phyloP scores from a whole-genome alignment of 2,329 filamentous ascomycete genomes.

The Calonectria honghensis region DNA sequence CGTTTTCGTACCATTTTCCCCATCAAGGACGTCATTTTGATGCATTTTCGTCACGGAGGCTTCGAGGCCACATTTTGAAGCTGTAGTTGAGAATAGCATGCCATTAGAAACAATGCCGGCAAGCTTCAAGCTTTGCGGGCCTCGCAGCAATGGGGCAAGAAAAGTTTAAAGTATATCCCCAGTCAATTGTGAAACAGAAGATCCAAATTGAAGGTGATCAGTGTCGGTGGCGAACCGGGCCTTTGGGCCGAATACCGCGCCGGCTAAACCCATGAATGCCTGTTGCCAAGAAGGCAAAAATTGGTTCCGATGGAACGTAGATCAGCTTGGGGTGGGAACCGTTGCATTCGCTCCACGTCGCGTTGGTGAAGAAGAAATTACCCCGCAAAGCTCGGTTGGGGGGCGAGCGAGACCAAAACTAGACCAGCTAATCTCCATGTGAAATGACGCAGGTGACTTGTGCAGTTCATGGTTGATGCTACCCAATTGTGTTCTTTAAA shows the following conservation, averaged over 20 bases:
- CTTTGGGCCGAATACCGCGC: not conserved
- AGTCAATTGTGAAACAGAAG: not conserved
- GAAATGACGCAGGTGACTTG: too few relatives aligned
- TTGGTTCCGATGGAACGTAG: not conserved
- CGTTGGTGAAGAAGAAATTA: not conserved
- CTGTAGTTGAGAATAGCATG: not conserved
- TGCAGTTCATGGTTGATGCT: too few relatives aligned
- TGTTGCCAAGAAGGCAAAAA: conserved; percentile 12
- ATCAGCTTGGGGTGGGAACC: not conserved
- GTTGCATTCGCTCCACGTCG: not conserved
- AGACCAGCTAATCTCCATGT: too few relatives aligned
- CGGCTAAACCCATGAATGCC: conserved; percentile 14
- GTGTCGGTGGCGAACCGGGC: not conserved
- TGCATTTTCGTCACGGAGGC: not conserved
- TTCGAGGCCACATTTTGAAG: not conserved
- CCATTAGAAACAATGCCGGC: not conserved
- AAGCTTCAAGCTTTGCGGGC: not conserved
- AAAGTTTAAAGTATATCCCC: not conserved
- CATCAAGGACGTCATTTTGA: not conserved
- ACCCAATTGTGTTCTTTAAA: too few relatives aligned
- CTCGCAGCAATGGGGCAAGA: not conserved
- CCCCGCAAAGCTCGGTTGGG: not conserved
- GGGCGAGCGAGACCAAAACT: too few relatives aligned
- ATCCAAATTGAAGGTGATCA: not conserved
- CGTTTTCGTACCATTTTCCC: conserved; percentile 1